Base-by-base conservation (phyloP, 208 protist genomes). In the Leishmania lainsoni region DNA sequence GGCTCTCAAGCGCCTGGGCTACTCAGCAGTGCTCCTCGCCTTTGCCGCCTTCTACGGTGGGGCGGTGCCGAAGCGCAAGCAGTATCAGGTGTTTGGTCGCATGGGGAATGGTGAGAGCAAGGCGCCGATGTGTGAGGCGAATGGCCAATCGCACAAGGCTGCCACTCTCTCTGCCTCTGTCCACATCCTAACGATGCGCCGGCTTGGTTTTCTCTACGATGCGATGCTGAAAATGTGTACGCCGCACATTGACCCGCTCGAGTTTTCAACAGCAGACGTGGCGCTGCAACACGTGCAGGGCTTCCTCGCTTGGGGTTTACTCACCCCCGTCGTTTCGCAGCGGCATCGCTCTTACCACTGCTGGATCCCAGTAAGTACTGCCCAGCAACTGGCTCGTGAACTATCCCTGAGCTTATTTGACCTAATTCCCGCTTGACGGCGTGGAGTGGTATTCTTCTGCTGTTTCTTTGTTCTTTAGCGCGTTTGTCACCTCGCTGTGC, bases 21-120 rank as follows among this genome's bases (percentile, higher is more conserved):
- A 90, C 79, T 91, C 90, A 0, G 94, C 92, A 3, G 92, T 95
- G 78, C 81, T 97, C 78, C 87, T 95, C 69, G 90, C 92, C 61
- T 90, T 96, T 42, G 88, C 89, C 54, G 86, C 90, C 45, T 97
- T 97, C 78, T 97, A 96, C 85, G 87, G 85, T 58, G 94, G 94
- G 20, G 90, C 91, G 8, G 91, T 97, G 35, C 91, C 92, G 54
- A 86, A 85, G 56, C 83, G 84, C 58, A 90, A 92, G 77, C 91
- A 95, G 68, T 82, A 88, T 35, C 78, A 89, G 75, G 90, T 93
- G 20, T 92, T 97, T 75, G 71, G 84, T 76, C 68, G 59, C 65
- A 80, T 82, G 63, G 39, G 75, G 32, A 42, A 10, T 26, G 74
- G 35, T 4, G 78, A 82, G 61, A 58, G 70, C 65, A 68, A 39